These are phyloP conservation scores for Rhynchospora tenuis DNA, from an alignment of 176 grass and related monocot genomes.

Conservation along the genomic window DNA sequence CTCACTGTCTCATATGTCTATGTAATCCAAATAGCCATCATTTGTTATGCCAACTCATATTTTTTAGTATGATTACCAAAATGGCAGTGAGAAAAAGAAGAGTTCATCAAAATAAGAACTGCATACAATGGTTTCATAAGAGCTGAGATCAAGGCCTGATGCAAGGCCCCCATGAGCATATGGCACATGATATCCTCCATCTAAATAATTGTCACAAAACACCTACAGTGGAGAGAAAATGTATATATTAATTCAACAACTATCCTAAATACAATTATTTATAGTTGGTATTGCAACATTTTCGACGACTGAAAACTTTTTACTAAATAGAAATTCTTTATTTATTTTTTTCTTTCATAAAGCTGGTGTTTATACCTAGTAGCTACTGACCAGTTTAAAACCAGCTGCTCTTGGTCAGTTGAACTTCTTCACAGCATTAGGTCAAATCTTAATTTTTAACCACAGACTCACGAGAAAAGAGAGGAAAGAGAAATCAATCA, in stretches of 20 bases:
- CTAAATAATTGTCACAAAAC: slow-evolving; percentile 95
- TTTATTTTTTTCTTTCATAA: neutral
- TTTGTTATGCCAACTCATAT: slow-evolving; percentile 14
- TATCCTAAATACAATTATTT: neutral
- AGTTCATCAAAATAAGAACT: slow-evolving; percentile 21
- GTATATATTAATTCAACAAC: neutral
- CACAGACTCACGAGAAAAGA: neutral
- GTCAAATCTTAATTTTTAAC: neutral
- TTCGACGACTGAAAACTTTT: no score
- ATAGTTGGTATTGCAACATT: neutral
- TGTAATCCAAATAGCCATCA: slow-evolving; percentile 13
- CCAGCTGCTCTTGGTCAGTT: neutral
- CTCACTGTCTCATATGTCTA: slow-evolving; percentile 89
- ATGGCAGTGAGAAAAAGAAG: neutral
- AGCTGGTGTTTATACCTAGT: no score
- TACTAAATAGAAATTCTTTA: no score
- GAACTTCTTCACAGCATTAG: neutral
- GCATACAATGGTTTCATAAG: slow-evolving; percentile 72
- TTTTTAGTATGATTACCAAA: neutral
- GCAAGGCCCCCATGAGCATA: slow-evolving; percentile 87
- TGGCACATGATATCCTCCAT: slow-evolving; percentile 98
- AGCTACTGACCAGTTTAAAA: neutral
- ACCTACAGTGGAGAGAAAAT: slow-evolving; percentile 41
- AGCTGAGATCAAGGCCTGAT: slow-evolving; percentile 82
- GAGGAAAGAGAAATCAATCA: neutral